Evolutionary conservation across 495 filamentous ascomycete species (phyloP).

Genomic region (Xylaria bambusicola): DNA sequence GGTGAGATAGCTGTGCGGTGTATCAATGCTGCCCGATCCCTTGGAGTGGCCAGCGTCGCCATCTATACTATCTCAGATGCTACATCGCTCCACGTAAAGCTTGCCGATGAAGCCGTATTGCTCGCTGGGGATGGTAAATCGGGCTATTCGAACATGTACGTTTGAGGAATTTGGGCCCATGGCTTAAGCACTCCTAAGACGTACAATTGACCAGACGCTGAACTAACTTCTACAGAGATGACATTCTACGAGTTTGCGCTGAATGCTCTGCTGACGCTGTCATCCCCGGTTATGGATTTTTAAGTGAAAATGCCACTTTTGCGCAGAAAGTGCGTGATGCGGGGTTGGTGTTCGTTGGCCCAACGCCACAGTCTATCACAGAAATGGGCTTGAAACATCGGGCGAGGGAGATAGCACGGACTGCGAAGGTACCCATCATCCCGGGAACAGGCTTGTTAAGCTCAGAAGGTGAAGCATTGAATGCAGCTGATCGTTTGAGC

Average conservation of each 20-base stretch:
- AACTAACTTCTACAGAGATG: constrained; percentile 19
- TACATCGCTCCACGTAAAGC: not conserved
- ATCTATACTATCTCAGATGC: not conserved
- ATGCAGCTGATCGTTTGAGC: not conserved
- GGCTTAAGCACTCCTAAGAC: too few species aligned
- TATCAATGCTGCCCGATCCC: constrained; percentile 42
- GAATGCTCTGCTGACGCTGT: constrained; percentile 22
- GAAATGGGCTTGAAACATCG: constrained; percentile 61
- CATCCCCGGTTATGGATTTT: constrained; percentile 37
- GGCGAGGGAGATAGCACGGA: constrained; percentile 42
- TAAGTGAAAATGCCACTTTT: constrained; percentile 62
- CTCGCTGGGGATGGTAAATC: constrained; percentile 21
- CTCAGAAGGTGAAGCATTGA: not conserved
- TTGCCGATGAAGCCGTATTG: constrained; percentile 7
- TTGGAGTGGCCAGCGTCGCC: constrained; percentile 53
- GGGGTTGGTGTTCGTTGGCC: constrained; percentile 58
- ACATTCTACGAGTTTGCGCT: constrained; percentile 25
- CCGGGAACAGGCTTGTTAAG: constrained; percentile 21
- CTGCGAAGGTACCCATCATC: constrained; percentile 24
- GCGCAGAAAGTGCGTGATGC: constrained; percentile 45
- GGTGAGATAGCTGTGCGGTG: constrained; percentile 60
- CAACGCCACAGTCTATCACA: constrained; percentile 51
- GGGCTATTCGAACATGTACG: constrained; percentile 29
- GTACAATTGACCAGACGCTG: too few species aligned
- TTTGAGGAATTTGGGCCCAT: not conserved